Conservation (phyloP, 164 flowering plant species). For the Aristolochia fimbriata region DNA sequence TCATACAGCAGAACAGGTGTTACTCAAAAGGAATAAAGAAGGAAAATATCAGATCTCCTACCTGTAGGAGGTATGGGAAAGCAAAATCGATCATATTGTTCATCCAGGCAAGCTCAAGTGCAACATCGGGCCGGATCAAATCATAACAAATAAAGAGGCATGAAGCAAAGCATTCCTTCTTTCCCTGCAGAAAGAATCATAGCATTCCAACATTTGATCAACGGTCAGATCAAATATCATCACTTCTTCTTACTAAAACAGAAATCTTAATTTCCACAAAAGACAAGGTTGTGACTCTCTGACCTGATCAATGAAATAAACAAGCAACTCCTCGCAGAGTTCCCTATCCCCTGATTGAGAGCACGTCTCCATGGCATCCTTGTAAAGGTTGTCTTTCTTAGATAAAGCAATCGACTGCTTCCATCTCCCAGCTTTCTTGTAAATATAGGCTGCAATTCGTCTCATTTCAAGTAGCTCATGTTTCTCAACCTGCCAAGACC, state of each 20-base stretch:
- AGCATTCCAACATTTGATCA: not conserved
- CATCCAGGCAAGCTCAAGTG: conserved; percentile 95
- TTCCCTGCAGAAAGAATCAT: conserved; percentile 49
- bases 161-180: conserved; percentile 96
- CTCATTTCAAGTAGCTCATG: conserved; percentile 99
- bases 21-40: no score
- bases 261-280: not conserved
- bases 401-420: conserved; percentile 97
- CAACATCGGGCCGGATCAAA: conserved; percentile 85
- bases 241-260: no score
- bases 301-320: conserved; percentile 94
- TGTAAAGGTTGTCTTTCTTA: conserved; percentile 91
- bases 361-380: conserved; percentile 97
- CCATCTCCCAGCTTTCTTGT: conserved; percentile 98
- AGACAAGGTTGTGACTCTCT: not conserved
- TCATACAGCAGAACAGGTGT: not conserved
- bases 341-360: conserved; percentile 98
- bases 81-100: conserved; percentile 95
- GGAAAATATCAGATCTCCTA: conserved; percentile 6
- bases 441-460: conserved; percentile 94
- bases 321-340: conserved; percentile 92
- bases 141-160: conserved; percentile 96
- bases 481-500: conserved; percentile 75
- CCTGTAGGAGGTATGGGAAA: conserved; percentile 95
- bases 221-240: not conserved